Percentiles rank a stretch among this genome's conserved stretches.
Conservation (phyloP, 1,139 yeast species). For the Lodderomyces metapsilosis region DNA sequence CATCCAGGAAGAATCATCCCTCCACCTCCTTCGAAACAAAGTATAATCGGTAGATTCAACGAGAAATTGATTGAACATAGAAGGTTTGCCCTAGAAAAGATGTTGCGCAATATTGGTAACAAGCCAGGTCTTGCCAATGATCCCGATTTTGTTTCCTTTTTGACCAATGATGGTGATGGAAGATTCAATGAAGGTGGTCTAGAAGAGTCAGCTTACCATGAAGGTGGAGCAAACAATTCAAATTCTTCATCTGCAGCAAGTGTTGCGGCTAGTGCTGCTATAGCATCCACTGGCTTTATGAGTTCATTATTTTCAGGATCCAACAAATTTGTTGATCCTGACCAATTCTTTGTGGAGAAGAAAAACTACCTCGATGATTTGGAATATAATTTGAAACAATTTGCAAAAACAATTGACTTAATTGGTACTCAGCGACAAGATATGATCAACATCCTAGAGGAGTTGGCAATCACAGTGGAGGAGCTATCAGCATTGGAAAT, state of each 20-base stretch:
- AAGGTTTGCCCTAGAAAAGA: conserved; percentile 80
- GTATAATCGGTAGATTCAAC: conserved; percentile 78
- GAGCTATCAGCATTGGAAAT: conserved; percentile 75
- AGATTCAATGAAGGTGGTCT: conserved; percentile 57
- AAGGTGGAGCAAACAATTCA: conserved; percentile 21
- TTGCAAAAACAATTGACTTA: conserved; percentile 70
- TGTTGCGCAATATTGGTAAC: conserved; percentile 69
- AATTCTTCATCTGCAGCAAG: conserved; percentile 20
- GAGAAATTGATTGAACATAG: conserved; percentile 87
- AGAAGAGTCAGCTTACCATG: conserved; percentile 35
- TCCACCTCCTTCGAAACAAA: conserved; percentile 96
- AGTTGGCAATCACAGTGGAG: conserved; percentile 60
- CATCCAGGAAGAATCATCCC: conserved; percentile 93
- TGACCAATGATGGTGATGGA: conserved; percentile 35
- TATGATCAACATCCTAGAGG: conserved; percentile 47
- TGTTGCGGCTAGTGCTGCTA: conserved; percentile 16
- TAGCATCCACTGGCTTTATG: conserved; percentile 52
- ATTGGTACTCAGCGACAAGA: conserved; percentile 78
- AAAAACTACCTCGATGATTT: conserved; percentile 67
- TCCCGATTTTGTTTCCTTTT: conserved; percentile 72
- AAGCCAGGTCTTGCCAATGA: conserved; percentile 63
- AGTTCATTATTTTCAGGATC: conserved; percentile 58
- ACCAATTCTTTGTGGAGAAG: conserved; percentile 71
- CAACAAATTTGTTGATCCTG: conserved; percentile 72
- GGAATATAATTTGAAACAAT: conserved; percentile 69